phyloP scores from a whole-genome alignment of 495 filamentous ascomycete genomes.

The Eremomyces bilateralis region DNA sequence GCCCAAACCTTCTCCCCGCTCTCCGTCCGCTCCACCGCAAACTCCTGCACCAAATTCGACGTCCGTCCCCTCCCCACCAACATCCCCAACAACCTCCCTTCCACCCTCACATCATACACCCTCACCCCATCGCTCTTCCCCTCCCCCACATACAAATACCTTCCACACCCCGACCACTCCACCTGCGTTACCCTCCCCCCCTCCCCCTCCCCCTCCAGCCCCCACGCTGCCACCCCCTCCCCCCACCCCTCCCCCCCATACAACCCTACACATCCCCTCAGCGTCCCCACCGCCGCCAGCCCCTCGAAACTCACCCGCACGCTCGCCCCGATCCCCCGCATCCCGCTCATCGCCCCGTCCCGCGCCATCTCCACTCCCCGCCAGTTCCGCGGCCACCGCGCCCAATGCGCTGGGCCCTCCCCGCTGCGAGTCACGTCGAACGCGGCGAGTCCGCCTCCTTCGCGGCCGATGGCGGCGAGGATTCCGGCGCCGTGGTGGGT shows the following conservation, averaged over 20 bases:
- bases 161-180: constrained; percentile 65
- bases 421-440: constrained; percentile 56
- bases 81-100: constrained; percentile 42
- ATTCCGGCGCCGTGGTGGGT: constrained; percentile 34
- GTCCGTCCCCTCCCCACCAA: constrained; percentile 45
- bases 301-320: constrained; percentile 30
- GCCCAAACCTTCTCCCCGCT: constrained; percentile 60
- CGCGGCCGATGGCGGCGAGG: constrained; percentile 58
- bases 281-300: constrained; percentile 62
- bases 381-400: too few species aligned
- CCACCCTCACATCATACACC: constrained; percentile 68
- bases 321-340: constrained; percentile 64
- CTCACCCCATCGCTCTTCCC: constrained; percentile 49
- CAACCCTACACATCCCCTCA: too few species aligned
- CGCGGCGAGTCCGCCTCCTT: constrained; percentile 44
- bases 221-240: constrained; percentile 33
- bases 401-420: too few species aligned
- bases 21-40: constrained; percentile 35
- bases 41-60: constrained; percentile 50
- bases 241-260: constrained; percentile 40
- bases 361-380: constrained; percentile 34
- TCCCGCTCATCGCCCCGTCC: constrained; percentile 41
- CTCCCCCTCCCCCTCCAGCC: constrained; percentile 23
- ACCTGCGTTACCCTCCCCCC: constrained; percentile 57
- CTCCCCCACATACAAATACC: constrained; percentile 76